Percentiles rank a stretch among this genome's conserved stretches.
These are phyloP conservation scores for Podospora australis DNA, from an alignment of 495 filamentous ascomycete genomes.

Conservation along the genomic window DNA sequence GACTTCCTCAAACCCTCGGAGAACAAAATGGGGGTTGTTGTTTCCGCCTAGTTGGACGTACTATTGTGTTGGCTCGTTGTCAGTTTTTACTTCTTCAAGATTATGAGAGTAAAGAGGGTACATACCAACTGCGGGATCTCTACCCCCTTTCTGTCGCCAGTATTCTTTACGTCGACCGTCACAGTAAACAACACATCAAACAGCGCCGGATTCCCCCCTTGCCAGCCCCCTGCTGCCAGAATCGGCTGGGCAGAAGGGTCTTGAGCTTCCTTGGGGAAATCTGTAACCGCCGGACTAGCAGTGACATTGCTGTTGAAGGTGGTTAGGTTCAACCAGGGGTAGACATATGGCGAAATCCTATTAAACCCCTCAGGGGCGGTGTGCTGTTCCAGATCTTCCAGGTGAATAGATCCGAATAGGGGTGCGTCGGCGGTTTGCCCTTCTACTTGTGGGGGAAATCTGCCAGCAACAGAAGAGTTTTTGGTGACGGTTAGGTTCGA, in stretches of 20 bases:
- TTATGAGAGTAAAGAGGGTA: constrained; percentile 16
- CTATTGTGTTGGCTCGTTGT: constrained; percentile 25
- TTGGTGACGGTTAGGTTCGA: constrained; percentile 14
- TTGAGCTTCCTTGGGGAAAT: constrained; percentile 47
- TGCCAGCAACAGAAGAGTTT: neutral
- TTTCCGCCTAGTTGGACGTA: constrained; percentile 50
- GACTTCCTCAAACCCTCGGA: constrained; percentile 77
- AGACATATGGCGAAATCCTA: constrained; percentile 32
- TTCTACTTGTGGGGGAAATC: neutral
- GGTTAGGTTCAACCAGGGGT: constrained; percentile 29
- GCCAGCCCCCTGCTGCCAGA: constrained; percentile 59
- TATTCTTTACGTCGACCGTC: constrained; percentile 44
- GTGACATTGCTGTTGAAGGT: constrained; percentile 18
- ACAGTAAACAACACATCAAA: constrained; percentile 42
- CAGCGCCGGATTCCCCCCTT: constrained; percentile 67
- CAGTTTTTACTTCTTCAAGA: too few relatives aligned
- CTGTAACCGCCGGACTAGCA: constrained; percentile 36
- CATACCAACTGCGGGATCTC: constrained; percentile 56
- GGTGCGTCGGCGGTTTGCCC: neutral
- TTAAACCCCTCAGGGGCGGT: constrained; percentile 30
- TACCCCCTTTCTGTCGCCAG: constrained; percentile 43
- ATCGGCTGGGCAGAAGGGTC: constrained; percentile 63
- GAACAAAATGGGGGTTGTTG: constrained; percentile 62
- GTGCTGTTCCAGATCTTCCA: neutral
- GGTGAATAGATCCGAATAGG: neutral